Conservation (phyloP, 495 filamentous ascomycete genomes). For the Lasiosphaeris hirsuta region DNA sequence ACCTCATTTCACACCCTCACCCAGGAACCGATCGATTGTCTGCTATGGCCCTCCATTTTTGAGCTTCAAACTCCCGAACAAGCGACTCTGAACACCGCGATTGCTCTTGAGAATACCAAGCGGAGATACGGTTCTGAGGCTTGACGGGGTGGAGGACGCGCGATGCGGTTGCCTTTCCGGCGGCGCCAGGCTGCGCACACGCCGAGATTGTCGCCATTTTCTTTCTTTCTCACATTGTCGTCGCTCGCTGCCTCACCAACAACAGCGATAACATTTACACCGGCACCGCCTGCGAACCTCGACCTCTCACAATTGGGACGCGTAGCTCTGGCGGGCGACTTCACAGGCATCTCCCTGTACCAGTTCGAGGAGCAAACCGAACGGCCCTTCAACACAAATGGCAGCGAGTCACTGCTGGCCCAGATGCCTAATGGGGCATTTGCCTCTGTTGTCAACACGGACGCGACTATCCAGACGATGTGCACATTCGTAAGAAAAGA, state of each 20-base stretch:
- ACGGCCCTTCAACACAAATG: conserved; percentile 62
- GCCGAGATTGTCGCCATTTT: conserved; percentile 17
- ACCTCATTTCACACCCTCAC: conserved; percentile 4
- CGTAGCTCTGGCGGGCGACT: conserved; percentile 86
- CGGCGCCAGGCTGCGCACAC: conserved; percentile 35
- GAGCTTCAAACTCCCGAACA: conserved; percentile 19
- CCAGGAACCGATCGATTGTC: neutral
- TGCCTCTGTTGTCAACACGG: conserved; percentile 64
- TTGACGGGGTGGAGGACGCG: conserved; percentile 14
- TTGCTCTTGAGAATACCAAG: conserved; percentile 21
- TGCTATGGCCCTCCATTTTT: conserved; percentile 23
- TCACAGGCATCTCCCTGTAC: conserved; percentile 86
- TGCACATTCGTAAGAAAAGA: conserved; percentile 71
- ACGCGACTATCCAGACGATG: conserved; percentile 82
- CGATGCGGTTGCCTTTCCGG: conserved; percentile 40
- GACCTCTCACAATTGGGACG: conserved; percentile 78
- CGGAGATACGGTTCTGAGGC: conserved; percentile 3
- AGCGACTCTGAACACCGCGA: conserved; percentile 18
- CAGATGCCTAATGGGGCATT: conserved; percentile 85
- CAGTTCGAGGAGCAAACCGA: conserved; percentile 77
- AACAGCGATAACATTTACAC: conserved; percentile 64
- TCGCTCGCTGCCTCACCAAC: conserved; percentile 43
- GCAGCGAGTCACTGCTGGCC: conserved; percentile 75
- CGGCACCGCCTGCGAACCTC: conserved; percentile 72
- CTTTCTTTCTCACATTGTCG: conserved; percentile 37